A percentile compares a stretch with the other conserved stretches of the same genome.
Evolutionary conservation across 2,329 filamentous ascomycete genomes (phyloP).

Genomic region (Curvularia sp.): DNA sequence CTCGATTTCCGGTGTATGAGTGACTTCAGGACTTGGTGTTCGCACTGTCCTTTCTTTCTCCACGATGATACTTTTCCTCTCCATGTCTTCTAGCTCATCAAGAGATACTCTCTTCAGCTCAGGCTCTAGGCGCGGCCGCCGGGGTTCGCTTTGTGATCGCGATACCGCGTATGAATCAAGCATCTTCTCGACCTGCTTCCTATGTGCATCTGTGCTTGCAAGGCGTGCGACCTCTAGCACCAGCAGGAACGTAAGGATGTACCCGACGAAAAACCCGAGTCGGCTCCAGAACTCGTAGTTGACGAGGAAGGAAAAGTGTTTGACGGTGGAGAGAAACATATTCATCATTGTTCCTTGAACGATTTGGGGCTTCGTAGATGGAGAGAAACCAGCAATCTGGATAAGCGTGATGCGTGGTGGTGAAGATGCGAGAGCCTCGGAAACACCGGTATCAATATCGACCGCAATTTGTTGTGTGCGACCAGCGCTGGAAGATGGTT

Average conservation of each 20-base stretch:
- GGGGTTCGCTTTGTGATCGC: neutral
- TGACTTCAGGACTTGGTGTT: conserved; percentile 17
- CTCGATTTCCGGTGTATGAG: conserved; percentile 7
- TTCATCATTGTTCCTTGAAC: neutral
- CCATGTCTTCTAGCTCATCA: conserved; percentile 14
- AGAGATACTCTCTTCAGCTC: conserved; percentile 5
- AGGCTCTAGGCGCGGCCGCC: neutral
- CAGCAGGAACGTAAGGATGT: conserved; percentile 30
- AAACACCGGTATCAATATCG: neutral
- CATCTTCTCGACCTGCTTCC: conserved; percentile 34
- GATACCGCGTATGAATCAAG: conserved; percentile 30
- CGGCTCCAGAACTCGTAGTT: conserved; percentile 25
- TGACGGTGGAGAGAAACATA: conserved; percentile 6
- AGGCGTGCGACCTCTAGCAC: conserved; percentile 34
- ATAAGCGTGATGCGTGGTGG: neutral
- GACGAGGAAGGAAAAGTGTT: conserved; percentile 22
- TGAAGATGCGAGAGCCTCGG: neutral
- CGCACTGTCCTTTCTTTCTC: conserved; percentile 6
- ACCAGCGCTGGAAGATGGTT: neutral
- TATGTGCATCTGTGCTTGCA: conserved; percentile 31
- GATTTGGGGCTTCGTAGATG: neutral
- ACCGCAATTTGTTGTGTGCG: neutral
- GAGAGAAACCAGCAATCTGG: neutral
- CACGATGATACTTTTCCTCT: conserved; percentile 3
- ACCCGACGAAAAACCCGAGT: conserved; percentile 35